Evolutionary conservation across 257 asterid species (phyloP).

Genomic region (Solanum sitiens): DNA sequence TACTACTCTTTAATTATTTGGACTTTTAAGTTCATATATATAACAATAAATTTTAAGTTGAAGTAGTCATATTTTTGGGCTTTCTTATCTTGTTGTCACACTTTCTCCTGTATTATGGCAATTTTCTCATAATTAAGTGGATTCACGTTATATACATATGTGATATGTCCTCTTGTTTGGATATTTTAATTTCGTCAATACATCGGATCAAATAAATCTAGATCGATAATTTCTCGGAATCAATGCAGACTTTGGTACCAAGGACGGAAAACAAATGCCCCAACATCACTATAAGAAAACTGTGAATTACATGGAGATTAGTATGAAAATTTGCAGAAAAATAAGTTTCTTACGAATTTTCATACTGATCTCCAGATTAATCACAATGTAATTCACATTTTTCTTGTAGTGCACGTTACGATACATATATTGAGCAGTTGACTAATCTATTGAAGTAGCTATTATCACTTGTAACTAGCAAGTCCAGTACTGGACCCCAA

Average conservation of each 20-base stretch:
- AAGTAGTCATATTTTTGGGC: not conserved
- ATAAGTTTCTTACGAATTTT: no score
- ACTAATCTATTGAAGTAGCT: conserved; percentile 19
- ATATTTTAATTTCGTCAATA: no score
- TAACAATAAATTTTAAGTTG: not conserved
- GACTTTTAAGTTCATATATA: not conserved
- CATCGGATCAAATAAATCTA: no score
- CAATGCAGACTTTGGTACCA: not conserved
- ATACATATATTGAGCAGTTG: conserved; percentile 30
- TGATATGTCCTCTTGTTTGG: not conserved
- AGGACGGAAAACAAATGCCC: not conserved
- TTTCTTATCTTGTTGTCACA: not conserved
- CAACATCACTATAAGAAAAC: not conserved
- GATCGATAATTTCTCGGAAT: not conserved
- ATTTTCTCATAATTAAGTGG: not conserved
- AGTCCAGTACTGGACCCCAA: conserved; percentile 23
- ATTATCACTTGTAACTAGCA: conserved; percentile 30
- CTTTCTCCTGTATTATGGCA: not conserved
- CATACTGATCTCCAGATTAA: no score
- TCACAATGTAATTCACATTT: no score
- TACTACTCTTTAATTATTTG: not conserved
- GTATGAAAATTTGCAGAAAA: no score
- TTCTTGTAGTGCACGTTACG: no score
- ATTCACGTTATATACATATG: not conserved
- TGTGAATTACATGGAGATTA: no score